phyloP scores from a whole-genome alignment of 495 filamentous ascomycete genomes.

The Aspergillus nanangensis region DNA sequence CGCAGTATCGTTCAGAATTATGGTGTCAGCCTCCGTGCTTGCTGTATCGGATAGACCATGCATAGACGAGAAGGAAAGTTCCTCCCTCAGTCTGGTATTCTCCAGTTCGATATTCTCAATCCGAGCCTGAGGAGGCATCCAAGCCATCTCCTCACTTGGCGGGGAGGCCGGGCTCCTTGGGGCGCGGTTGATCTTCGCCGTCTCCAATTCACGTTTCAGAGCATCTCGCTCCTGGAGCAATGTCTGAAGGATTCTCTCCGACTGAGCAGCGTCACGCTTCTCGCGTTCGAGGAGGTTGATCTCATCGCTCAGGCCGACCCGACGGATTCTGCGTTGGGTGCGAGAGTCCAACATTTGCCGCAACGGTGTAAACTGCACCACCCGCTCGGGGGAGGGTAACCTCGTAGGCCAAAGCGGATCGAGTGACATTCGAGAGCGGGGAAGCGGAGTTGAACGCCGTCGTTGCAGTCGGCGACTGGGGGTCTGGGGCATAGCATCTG shows the following conservation, averaged over 20 bases:
- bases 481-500: slow-evolving; percentile 23
- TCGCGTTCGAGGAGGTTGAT: slow-evolving; percentile 61
- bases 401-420: slow-evolving; percentile 26
- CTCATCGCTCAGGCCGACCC: slow-evolving; percentile 71
- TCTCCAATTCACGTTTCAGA: slow-evolving; percentile 48
- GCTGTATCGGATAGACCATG: background rate
- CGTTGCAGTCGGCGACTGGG: slow-evolving; percentile 40
- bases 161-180: slow-evolving; percentile 19
- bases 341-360: slow-evolving; percentile 65
- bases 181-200: slow-evolving; percentile 30
- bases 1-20: slow-evolving; percentile 29
- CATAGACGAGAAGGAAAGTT: slow-evolving; percentile 11
- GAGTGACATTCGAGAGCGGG: slow-evolving; percentile 17
- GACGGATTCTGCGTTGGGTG: slow-evolving; percentile 65
- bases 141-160: slow-evolving; percentile 19
- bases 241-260: slow-evolving; percentile 48
- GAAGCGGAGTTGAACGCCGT: slow-evolving; percentile 25
- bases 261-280: slow-evolving; percentile 40
- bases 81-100: slow-evolving; percentile 15
- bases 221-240: slow-evolving; percentile 33
- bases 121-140: slow-evolving; percentile 18
- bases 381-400: slow-evolving; percentile 24
- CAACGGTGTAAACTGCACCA: slow-evolving; percentile 61
- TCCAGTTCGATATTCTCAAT: slow-evolving; percentile 18
- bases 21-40: slow-evolving; percentile 22